These are phyloP conservation scores for Zancudomyces culisetae DNA, from an alignment of 371 early-diverging fungal genomes.

Conservation along the genomic window DNA sequence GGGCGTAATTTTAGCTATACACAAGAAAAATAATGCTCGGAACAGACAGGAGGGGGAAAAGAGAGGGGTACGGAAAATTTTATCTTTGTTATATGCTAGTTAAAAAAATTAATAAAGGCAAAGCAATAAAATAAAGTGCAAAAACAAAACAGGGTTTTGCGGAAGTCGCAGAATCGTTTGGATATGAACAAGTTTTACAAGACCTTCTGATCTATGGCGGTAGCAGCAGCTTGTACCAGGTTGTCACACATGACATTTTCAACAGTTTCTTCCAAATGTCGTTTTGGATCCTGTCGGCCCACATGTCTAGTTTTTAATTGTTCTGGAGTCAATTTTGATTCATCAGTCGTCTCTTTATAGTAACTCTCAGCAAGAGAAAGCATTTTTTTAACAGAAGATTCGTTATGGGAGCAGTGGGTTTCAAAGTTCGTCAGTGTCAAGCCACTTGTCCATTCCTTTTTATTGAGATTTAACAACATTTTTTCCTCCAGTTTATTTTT, in stretches of 20 bases:
- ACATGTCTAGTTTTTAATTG: conserved; percentile 92
- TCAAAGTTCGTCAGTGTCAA: conserved; percentile 70
- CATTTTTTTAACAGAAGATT: conserved; percentile 76
- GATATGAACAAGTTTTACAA: conserved; percentile 6
- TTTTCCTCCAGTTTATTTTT: conserved; percentile 98
- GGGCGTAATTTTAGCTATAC: not conserved
- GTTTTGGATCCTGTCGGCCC: conserved; percentile 95
- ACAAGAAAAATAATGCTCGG: not conserved
- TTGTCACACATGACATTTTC: conserved; percentile 81
- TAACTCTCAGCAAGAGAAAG: conserved; percentile 72
- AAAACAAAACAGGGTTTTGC: no score
- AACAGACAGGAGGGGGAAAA: not conserved
- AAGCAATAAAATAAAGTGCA: no score
- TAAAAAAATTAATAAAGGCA: no score
- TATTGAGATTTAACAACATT: conserved; percentile 97
- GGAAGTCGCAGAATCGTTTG: no score
- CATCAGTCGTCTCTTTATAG: conserved; percentile 91
- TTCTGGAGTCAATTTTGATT: conserved; percentile 78
- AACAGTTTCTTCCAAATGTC: conserved; percentile 83
- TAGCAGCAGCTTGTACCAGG: conserved; percentile 82
- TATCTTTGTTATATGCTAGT: no score
- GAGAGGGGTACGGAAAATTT: not conserved
- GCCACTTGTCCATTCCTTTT: conserved; percentile 98
- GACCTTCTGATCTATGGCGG: conserved; percentile 56
- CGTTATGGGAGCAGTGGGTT: conserved; percentile 61